phyloP scores from a whole-genome alignment of 768 basidiomycete genomes.

The Tephrocybe rancida region DNA sequence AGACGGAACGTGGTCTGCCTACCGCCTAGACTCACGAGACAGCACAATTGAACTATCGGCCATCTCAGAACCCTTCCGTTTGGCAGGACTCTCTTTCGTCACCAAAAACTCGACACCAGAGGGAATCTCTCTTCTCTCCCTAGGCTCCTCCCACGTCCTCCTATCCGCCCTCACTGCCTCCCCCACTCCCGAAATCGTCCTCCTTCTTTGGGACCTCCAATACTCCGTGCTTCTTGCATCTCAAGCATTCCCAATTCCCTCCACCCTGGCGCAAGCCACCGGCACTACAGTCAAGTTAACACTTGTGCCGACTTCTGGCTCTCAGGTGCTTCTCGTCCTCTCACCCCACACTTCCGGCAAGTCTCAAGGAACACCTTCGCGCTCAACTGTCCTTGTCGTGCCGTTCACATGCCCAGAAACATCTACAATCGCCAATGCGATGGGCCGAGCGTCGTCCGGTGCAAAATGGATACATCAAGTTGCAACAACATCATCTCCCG shows the following conservation, averaged over 20 bases:
- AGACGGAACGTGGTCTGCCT: constrained; percentile 45
- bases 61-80: constrained; percentile 28
- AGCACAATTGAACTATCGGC: constrained; percentile 23
- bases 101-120: constrained; percentile 18
- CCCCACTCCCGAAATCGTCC: constrained; percentile 43
- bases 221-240: constrained; percentile 66
- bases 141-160: constrained; percentile 61
- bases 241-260: constrained; percentile 52
- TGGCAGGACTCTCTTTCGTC: constrained; percentile 32
- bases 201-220: constrained; percentile 72
- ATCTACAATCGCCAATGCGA: constrained; percentile 54
- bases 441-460: constrained; percentile 18
- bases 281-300: constrained; percentile 29
- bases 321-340: constrained; percentile 55
- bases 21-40: constrained; percentile 30
- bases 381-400: constrained; percentile 60
- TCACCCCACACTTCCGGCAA: constrained; percentile 34
- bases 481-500: neutral
- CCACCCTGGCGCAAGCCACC: constrained; percentile 34
- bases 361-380: constrained; percentile 29
- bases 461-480: constrained; percentile 15
- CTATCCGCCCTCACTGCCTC: constrained; percentile 45
- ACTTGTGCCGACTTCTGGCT: constrained; percentile 34
- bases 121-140: constrained; percentile 42
- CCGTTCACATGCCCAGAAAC: constrained; percentile 53